A percentile compares a stretch with the other conserved stretches of the same genome.
Conservation (phyloP, 495 filamentous ascomycete genomes). For the Aspergillus biplanus region DNA sequence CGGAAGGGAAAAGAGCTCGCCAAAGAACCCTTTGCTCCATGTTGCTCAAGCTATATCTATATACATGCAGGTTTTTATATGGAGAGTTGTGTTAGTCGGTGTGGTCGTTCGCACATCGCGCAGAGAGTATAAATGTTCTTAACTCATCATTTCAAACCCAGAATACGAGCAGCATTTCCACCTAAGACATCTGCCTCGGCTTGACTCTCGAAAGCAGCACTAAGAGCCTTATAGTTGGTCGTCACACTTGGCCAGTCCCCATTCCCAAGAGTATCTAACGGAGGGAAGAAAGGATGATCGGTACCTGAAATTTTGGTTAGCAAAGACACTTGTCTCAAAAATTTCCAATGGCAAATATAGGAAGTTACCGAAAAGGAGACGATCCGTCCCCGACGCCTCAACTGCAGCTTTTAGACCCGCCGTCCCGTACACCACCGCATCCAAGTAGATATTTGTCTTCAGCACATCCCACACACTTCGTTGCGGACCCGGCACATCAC, state of each 20-base stretch:
- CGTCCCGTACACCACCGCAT: conserved; percentile 82
- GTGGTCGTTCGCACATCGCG: conserved; percentile 2
- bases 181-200: conserved; percentile 62
- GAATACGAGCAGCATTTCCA: conserved; percentile 67
- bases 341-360: conserved; percentile 8
- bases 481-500: conserved; percentile 52
- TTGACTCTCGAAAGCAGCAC: conserved; percentile 58
- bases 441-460: conserved; percentile 84
- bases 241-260: conserved; percentile 82
- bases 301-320: conserved; percentile 57
- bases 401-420: conserved; percentile 77
- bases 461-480: conserved; percentile 76
- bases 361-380: conserved; percentile 72
- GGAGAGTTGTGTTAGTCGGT: background rate
- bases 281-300: conserved; percentile 96
- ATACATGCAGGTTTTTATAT: conserved; percentile 3
- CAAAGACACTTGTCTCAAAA: background rate
- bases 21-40: background rate
- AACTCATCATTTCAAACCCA: conserved; percentile 52
- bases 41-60: conserved; percentile 13
- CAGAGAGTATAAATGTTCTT: background rate
- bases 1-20: background rate
- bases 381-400: conserved; percentile 53
- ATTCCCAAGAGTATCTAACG: conserved; percentile 59
- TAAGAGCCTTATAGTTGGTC: conserved; percentile 74